A percentile compares a stretch with the other conserved stretches of the same genome.
Conservation (phyloP, 352 stramenopile species). For the Phytophthora melonis region DNA sequence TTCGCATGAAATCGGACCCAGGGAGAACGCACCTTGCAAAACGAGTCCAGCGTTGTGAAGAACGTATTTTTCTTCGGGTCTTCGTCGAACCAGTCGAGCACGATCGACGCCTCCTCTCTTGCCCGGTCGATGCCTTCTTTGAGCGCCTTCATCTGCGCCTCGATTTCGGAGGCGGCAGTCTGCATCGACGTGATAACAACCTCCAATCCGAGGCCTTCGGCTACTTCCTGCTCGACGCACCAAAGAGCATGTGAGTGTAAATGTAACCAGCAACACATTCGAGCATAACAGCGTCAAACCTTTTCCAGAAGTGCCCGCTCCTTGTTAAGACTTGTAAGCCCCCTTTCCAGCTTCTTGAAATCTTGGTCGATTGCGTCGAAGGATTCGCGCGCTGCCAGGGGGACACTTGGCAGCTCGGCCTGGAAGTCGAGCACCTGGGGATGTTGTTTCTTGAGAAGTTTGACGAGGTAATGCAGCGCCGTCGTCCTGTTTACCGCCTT, state of each 20-base stretch:
- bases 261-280: not conserved
- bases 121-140: slow-evolving; percentile 45
- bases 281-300: slow-evolving; percentile 20
- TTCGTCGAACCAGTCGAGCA: slow-evolving; percentile 90
- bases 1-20: not conserved
- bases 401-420: slow-evolving; percentile 87
- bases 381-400: slow-evolving; percentile 83
- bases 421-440: slow-evolving; percentile 93
- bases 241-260: not conserved
- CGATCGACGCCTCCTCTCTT: slow-evolving; percentile 69
- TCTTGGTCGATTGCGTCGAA: slow-evolving; percentile 77
- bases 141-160: slow-evolving; percentile 54
- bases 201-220: slow-evolving; percentile 32
- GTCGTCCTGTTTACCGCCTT: slow-evolving; percentile 98
- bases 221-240: slow-evolving; percentile 35
- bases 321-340: slow-evolving; percentile 50
- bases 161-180: slow-evolving; percentile 45
- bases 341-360: slow-evolving; percentile 65
- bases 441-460: slow-evolving; percentile 96
- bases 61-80: slow-evolving; percentile 80
- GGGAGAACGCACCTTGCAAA: slow-evolving; percentile 59
- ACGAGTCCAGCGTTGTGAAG: slow-evolving; percentile 85
- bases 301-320: slow-evolving; percentile 64
- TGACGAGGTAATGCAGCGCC: slow-evolving; percentile 98
- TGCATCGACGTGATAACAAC: slow-evolving; percentile 49